Percentiles rank a stretch among this genome's conserved stretches.
Conservation (phyloP, 257 asterid species). For the Nicotiana otophora region DNA sequence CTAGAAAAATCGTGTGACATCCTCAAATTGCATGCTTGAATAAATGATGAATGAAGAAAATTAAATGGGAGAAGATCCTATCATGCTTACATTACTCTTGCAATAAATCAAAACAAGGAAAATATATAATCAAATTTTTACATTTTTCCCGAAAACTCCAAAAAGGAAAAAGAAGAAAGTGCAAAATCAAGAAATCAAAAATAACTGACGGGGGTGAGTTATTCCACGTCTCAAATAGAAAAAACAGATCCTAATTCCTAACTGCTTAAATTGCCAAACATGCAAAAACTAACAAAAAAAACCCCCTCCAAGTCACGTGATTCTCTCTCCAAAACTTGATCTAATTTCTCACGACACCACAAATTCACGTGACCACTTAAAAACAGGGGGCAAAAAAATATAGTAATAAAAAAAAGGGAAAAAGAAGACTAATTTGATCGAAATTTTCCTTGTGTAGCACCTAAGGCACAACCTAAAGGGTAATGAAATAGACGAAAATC, state of each 20-base stretch:
- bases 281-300: neutral
- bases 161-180: neutral
- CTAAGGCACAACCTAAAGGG: too few relatives aligned
- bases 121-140: neutral
- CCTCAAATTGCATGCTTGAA: neutral
- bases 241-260: neutral
- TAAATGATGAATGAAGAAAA: constrained; percentile 1
- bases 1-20: neutral
- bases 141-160: neutral
- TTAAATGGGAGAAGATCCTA: neutral
- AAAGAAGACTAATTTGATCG: neutral
- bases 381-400: neutral
- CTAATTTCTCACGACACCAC: neutral
- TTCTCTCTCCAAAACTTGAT: neutral
- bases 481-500: too few relatives aligned
- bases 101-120: neutral
- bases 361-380: neutral
- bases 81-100: constrained; percentile 3
- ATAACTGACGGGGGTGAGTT: constrained; percentile 1
- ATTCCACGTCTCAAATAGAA: constrained; percentile 9
- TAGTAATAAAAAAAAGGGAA: neutral
- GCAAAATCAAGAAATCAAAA: constrained; percentile 7
- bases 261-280: neutral
- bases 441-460: neutral
- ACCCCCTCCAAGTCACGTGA: neutral